phyloP scores from a whole-genome alignment of 2,329 filamentous ascomycete species.

The Phialophora verrucosa region DNA sequence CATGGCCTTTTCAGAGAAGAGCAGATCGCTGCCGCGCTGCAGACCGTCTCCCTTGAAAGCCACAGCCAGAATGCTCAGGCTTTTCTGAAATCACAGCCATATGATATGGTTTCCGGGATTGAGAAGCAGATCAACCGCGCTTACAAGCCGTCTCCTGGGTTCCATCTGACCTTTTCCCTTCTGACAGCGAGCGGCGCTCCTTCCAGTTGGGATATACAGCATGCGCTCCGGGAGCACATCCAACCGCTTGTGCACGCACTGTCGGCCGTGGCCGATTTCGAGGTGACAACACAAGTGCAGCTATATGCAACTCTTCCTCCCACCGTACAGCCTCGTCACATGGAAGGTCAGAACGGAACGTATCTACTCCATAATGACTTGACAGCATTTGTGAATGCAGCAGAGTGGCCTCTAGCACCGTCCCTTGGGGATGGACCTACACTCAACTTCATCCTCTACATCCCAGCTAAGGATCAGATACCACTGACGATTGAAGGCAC shows the following conservation, averaged over 20 bases:
- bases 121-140: slow-evolving; percentile 76
- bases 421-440: slow-evolving; percentile 90
- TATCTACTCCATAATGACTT: slow-evolving; percentile 80
- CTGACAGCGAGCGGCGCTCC: slow-evolving; percentile 81
- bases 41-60: slow-evolving; percentile 46
- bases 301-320: slow-evolving; percentile 77
- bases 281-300: slow-evolving; percentile 94
- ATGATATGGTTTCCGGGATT: slow-evolving; percentile 63
- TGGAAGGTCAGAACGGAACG: slow-evolving; percentile 42
- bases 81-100: slow-evolving; percentile 48
- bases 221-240: slow-evolving; percentile 80
- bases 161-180: slow-evolving; percentile 93
- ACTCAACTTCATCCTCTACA: slow-evolving; percentile 92
- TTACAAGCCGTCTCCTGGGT: slow-evolving; percentile 89
- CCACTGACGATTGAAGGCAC: slow-evolving; percentile 66
- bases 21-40: slow-evolving; percentile 78
- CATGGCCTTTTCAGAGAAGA: slow-evolving; percentile 84
- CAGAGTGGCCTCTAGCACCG: slow-evolving; percentile 94
- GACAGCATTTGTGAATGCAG: slow-evolving; percentile 93
- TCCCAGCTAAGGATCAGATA: slow-evolving; percentile 71
- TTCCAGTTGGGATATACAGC: slow-evolving; percentile 89
- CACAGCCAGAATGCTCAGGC: slow-evolving; percentile 42
- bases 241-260: slow-evolving; percentile 79
- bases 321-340: slow-evolving; percentile 64
- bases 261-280: slow-evolving; percentile 87